These are phyloP conservation scores for Hypoxylon lenormandii DNA, from an alignment of 495 filamentous ascomycete genomes.

Conservation along the genomic window DNA sequence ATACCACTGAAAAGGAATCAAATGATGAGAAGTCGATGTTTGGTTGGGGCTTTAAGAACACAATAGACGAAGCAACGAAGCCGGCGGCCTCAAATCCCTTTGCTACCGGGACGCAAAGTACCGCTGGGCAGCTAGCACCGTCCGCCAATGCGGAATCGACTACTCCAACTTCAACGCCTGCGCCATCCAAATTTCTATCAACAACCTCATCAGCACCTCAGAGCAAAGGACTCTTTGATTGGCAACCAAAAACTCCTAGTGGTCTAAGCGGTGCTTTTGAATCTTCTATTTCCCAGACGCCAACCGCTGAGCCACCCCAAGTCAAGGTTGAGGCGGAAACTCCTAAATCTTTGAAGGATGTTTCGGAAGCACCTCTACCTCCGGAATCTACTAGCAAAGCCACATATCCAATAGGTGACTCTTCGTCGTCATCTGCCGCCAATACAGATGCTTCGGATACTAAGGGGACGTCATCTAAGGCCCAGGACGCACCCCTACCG, in stretches of 20 bases:
- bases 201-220: slow-evolving; percentile 22
- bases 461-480: slow-evolving; percentile 45
- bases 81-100: slow-evolving; percentile 37
- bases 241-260: slow-evolving; percentile 42
- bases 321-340: slow-evolving; percentile 55
- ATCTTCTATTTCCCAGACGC: slow-evolving; percentile 31
- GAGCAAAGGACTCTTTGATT: slow-evolving; percentile 37
- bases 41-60: slow-evolving; percentile 66
- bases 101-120: slow-evolving; percentile 37
- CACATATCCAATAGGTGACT: slow-evolving; percentile 72
- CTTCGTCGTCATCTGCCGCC: slow-evolving; percentile 71
- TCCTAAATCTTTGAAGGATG: slow-evolving; percentile 32
- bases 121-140: slow-evolving; percentile 48
- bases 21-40: slow-evolving; percentile 63
- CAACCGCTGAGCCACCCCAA: slow-evolving; percentile 45
- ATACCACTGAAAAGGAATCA: slow-evolving; percentile 57
- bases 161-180: slow-evolving; percentile 67
- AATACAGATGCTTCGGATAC: slow-evolving; percentile 58
- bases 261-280: slow-evolving; percentile 13
- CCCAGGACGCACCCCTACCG: slow-evolving; percentile 69
- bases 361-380: slow-evolving; percentile 72
- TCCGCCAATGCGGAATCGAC: slow-evolving; percentile 61
- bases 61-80: slow-evolving; percentile 62
- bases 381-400: slow-evolving; percentile 81
- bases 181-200: slow-evolving; percentile 59